These are phyloP conservation scores for Hanseniaspora guilliermondii DNA, from an alignment of 805 yeast genomes.

Conservation along the genomic window DNA sequence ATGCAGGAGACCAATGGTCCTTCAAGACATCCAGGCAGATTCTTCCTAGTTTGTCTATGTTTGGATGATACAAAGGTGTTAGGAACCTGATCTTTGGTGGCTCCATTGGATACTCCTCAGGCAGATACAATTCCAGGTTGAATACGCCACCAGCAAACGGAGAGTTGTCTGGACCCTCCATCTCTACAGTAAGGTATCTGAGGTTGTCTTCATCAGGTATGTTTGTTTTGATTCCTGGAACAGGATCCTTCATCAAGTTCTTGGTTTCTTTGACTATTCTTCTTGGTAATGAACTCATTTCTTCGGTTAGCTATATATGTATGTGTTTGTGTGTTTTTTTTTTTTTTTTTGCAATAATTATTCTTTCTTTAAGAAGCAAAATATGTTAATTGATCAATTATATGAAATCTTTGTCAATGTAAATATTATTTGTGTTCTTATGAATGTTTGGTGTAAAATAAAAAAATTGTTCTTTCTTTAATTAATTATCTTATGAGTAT, in stretches of 20 bases:
- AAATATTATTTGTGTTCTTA: too few relatives aligned
- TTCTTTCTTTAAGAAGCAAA: too few relatives aligned
- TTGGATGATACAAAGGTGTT: conserved; percentile 91
- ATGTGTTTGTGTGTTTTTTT: neutral
- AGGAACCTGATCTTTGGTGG: conserved; percentile 92
- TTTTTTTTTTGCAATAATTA: neutral
- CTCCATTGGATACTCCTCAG: conserved; percentile 97
- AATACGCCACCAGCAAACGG: conserved; percentile 84
- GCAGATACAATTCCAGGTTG: conserved; percentile 72
- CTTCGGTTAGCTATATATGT: too few relatives aligned
- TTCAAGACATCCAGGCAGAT: conserved; percentile 91
- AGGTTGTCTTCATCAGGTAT: conserved; percentile 88
- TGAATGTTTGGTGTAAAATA: too few relatives aligned
- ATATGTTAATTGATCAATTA: too few relatives aligned
- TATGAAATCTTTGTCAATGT: too few relatives aligned
- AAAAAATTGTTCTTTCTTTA: too few relatives aligned
- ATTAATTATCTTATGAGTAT: too few relatives aligned
- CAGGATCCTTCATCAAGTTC: conserved; percentile 83
- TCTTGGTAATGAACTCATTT: conserved; percentile 50
- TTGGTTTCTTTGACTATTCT: conserved; percentile 94
- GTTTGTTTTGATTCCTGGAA: conserved; percentile 79
- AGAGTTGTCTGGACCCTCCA: conserved; percentile 81
- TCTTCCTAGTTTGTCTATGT: conserved; percentile 87
- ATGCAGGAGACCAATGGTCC: conserved; percentile 94
- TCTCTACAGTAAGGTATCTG: conserved; percentile 81